Conservation (phyloP, 2,329 filamentous ascomycete species). For the Aspergillus brunneoviolaceus region DNA sequence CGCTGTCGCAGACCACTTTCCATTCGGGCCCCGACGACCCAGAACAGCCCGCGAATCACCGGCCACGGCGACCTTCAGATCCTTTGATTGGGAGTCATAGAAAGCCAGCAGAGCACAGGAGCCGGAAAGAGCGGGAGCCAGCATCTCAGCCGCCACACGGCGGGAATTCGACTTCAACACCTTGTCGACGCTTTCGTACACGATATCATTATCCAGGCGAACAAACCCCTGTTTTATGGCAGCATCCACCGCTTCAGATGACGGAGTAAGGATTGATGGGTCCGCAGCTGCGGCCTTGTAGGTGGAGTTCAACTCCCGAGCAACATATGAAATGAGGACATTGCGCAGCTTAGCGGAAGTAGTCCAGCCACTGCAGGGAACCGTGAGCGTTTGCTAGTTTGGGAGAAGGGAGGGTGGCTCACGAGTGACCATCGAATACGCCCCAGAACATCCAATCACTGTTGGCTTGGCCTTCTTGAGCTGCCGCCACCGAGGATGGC, state of each 20-base stretch:
- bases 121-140: conserved; percentile 92
- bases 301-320: conserved; percentile 85
- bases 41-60: conserved; percentile 95
- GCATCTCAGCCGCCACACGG: conserved; percentile 82
- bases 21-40: conserved; percentile 71
- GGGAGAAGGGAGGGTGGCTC: conserved; percentile 31
- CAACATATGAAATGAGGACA: conserved; percentile 87
- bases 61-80: conserved; percentile 90
- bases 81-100: conserved; percentile 84
- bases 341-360: conserved; percentile 95
- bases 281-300: conserved; percentile 72
- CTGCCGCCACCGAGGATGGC: conserved; percentile 59
- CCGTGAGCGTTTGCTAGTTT: conserved; percentile 3
- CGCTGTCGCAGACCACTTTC: conserved; percentile 89
- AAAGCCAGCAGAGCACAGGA: conserved; percentile 95
- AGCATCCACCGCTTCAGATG: conserved; percentile 76
- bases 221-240: conserved; percentile 93
- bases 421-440: conserved; percentile 96
- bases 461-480: conserved; percentile 55
- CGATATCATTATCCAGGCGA: conserved; percentile 88
- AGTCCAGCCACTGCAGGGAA: conserved; percentile 75
- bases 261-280: conserved; percentile 61
- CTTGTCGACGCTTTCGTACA: conserved; percentile 87
- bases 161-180: conserved; percentile 87
- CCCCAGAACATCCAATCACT: conserved; percentile 99